A percentile compares a stretch with the other conserved stretches of the same genome.
phyloP scores from a whole-genome alignment of 305 asterid genomes.

The Fraxinus angustifolia region DNA sequence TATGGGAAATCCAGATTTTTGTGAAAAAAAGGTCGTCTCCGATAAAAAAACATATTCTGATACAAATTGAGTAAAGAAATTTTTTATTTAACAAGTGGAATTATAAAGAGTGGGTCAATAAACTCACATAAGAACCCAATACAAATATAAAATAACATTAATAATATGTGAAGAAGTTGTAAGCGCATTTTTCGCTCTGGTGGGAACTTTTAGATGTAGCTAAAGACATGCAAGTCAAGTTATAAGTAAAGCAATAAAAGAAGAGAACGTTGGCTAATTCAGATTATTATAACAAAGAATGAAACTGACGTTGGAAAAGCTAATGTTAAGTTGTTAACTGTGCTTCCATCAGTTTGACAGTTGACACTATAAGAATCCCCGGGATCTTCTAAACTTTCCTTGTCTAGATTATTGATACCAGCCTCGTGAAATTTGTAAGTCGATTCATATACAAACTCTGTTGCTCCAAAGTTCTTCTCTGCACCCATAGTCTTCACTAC shows the following conservation, averaged over 20 bases:
- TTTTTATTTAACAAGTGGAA: not conserved
- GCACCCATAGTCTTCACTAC: slow-evolving; percentile 8
- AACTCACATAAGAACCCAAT: not conserved
- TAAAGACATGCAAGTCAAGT: slow-evolving; percentile 12
- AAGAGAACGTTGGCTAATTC: not conserved
- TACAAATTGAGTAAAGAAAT: not conserved
- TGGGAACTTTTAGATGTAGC: not conserved
- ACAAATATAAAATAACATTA: not conserved
- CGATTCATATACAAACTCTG: slow-evolving; percentile 19
- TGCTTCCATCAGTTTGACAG: slow-evolving; percentile 25
- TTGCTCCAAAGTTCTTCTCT: slow-evolving; percentile 16
- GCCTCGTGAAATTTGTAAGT: slow-evolving; percentile 19
- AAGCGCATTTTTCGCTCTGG: not conserved
- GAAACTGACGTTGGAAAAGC: slow-evolving; percentile 48
- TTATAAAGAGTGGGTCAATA: not conserved
- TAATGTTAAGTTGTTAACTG: slow-evolving; percentile 17
- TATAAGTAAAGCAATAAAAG: not conserved
- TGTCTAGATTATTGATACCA: slow-evolving; percentile 20
- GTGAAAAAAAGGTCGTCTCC: not conserved
- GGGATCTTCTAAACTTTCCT: slow-evolving; percentile 22
- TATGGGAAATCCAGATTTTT: not conserved
- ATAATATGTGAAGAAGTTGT: not conserved
- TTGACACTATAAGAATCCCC: slow-evolving; percentile 21
- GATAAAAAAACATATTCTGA: not conserved
- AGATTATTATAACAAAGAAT: slow-evolving; percentile 4